phyloP scores from a whole-genome alignment of 2,329 filamentous ascomycete genomes.

The Colletotrichum sp. region DNA sequence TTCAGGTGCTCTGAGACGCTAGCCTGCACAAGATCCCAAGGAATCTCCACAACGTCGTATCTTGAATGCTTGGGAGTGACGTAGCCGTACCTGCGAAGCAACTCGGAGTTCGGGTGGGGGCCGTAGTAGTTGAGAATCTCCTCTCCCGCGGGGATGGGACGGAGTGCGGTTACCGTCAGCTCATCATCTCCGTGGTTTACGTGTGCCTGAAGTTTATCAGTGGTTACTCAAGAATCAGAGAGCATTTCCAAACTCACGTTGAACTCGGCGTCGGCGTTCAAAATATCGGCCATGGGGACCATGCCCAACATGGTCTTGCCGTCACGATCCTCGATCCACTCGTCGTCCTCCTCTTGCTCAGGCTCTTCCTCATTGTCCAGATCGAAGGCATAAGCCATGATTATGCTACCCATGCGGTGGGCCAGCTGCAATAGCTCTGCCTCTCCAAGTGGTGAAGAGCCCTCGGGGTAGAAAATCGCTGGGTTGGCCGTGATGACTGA shows the following conservation, averaged over 20 bases:
- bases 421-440: slow-evolving; percentile 57
- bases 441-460: slow-evolving; percentile 40
- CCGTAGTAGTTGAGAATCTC: slow-evolving; percentile 93
- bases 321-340: slow-evolving; percentile 69
- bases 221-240: too few species aligned
- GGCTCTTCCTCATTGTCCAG: slow-evolving; percentile 65
- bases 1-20: slow-evolving; percentile 45
- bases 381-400: slow-evolving; percentile 95
- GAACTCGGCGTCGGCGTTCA: slow-evolving; percentile 89
- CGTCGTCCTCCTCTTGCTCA: slow-evolving; percentile 65
- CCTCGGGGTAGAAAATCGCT: slow-evolving; percentile 48
- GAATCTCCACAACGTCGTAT: slow-evolving; percentile 84
- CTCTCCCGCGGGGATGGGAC: slow-evolving; percentile 70
- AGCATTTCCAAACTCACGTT: slow-evolving; percentile 59
- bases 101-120: slow-evolving; percentile 79
- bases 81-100: slow-evolving; percentile 86
- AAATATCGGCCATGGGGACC: slow-evolving; percentile 88
- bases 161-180: slow-evolving; percentile 75
- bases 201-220: slow-evolving; percentile 44
- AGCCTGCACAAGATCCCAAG: slow-evolving; percentile 62
- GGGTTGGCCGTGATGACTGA: slow-evolving; percentile 53
- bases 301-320: slow-evolving; percentile 74
- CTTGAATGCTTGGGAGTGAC: slow-evolving; percentile 78
- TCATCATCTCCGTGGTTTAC: slow-evolving; percentile 58
- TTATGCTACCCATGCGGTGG: slow-evolving; percentile 84